Base-by-base conservation (phyloP, 78 protist genomes). In the Speleostelium caveatum region DNA sequence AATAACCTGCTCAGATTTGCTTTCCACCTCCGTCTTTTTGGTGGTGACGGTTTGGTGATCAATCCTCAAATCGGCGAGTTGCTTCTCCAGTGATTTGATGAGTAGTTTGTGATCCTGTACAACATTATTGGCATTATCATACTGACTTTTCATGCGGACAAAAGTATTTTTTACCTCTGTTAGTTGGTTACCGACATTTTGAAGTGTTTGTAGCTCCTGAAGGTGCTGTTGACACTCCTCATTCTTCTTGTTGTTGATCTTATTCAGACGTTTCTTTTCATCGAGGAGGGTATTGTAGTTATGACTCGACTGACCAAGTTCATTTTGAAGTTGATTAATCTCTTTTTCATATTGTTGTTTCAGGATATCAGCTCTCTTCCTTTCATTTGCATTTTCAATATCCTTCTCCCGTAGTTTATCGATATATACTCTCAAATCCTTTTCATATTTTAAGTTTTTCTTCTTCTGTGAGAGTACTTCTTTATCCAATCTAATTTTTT, bases 401-500 rank as follows among this genome's bases (percentile, higher is more conserved):
- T 42, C 26, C 42, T 45, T 28, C 75, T 42, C 28, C 42, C 75
- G n/a, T n/a, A 5, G 33, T 22, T 72, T 33, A 28, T 4, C 5
- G 22, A 0, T 42, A 10, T 26, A 41, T 58, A 42, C 56, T 68
- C 16, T 35, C 21, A 24, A 68, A 30, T 41, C 38, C 39, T 68
- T 41, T 12, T 68, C 59, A 41, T 28, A 24, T 30, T 41, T 35
- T 42, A 41, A 41, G 8, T 41, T 26, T 41, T 68, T 68, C 75
- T 68, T 68, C 41, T 68, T 68, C 75, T 14, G 53, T 14, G 53
- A 45, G 6, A 45, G 10, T 45, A 45, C 10, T 10, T 68, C 75
- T 42, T 68, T 68, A 21, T 41, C 75, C 4, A 68, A 24, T 42
- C 58, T 41, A 3, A 36, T 2, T 14, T 35, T 68, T 2, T 35